Evolutionary conservation across 2,329 filamentous ascomycete genomes (phyloP).

Genomic region (Trichophaea hybrida): DNA sequence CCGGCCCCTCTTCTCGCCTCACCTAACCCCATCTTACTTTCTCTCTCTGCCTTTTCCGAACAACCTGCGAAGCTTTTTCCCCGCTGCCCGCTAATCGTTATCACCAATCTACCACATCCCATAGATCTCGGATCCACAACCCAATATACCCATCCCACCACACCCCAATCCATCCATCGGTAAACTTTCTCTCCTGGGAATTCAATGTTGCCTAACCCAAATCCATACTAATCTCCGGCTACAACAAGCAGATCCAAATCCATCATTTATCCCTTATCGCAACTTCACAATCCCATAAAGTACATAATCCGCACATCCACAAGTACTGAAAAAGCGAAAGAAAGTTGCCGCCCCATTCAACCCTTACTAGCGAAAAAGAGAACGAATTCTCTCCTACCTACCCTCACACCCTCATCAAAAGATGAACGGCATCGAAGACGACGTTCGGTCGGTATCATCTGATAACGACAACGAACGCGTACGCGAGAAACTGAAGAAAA

Average conservation of each 20-base stretch:
- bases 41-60: background rate
- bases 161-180: too few species aligned
- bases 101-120: background rate
- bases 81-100: background rate
- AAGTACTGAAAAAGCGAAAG: too few species aligned
- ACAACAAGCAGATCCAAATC: background rate
- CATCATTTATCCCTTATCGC: background rate
- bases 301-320: too few species aligned
- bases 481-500: slow-evolving; percentile 24
- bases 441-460: slow-evolving; percentile 4
- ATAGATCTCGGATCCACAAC: background rate
- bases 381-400: background rate
- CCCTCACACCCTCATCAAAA: background rate
- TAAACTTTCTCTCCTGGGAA: too few species aligned
- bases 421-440: background rate
- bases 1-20: too few species aligned
- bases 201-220: background rate
- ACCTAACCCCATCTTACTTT: too few species aligned
- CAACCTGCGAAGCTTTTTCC: background rate
- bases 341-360: too few species aligned
- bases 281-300: background rate
- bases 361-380: background rate
- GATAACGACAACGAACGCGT: slow-evolving; percentile 22
- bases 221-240: background rate
- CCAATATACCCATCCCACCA: background rate